Conservation (phyloP, 495 filamentous ascomycete species). For the Podospora comata region DNA sequence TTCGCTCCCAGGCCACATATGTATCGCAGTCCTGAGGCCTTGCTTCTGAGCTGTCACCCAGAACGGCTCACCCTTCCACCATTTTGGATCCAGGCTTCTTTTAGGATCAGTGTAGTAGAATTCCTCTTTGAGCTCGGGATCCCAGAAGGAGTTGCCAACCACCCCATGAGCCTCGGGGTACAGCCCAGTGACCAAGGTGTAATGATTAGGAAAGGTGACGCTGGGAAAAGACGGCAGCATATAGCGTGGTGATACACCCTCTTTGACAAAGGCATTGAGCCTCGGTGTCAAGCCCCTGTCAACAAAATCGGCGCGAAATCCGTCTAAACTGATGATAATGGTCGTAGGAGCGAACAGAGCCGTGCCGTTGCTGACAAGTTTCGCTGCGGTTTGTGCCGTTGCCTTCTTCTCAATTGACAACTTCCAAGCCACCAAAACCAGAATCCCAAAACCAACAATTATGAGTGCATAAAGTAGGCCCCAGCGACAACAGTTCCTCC, state of each 20-base stretch:
- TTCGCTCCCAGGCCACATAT: slow-evolving; percentile 99
- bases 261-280: slow-evolving; percentile 71
- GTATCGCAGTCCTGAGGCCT: slow-evolving; percentile 72
- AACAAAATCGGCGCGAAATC: slow-evolving; percentile 95
- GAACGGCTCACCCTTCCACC: slow-evolving; percentile 92
- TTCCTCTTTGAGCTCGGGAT: slow-evolving; percentile 67
- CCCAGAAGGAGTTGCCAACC: slow-evolving; percentile 93
- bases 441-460: slow-evolving; percentile 48
- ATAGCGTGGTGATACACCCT: slow-evolving; percentile 83
- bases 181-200: slow-evolving; percentile 86
- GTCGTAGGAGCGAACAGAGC: slow-evolving; percentile 86
- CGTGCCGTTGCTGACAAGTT: slow-evolving; percentile 71
- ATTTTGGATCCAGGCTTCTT: slow-evolving; percentile 72
- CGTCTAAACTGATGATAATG: slow-evolving; percentile 90
- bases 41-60: slow-evolving; percentile 88
- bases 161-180: slow-evolving; percentile 92
- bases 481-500: slow-evolving; percentile 48
- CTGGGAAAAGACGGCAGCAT: slow-evolving; percentile 94
- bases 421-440: slow-evolving; percentile 51
- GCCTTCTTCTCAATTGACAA: slow-evolving; percentile 40
- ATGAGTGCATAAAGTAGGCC: slow-evolving; percentile 53
- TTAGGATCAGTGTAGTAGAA: slow-evolving; percentile 81
- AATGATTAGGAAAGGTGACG: slow-evolving; percentile 98
- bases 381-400: slow-evolving; percentile 12
- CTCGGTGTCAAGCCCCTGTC: slow-evolving; percentile 77